Conservation (phyloP, 1,139 yeast genomes). For the Taphrina populina region DNA sequence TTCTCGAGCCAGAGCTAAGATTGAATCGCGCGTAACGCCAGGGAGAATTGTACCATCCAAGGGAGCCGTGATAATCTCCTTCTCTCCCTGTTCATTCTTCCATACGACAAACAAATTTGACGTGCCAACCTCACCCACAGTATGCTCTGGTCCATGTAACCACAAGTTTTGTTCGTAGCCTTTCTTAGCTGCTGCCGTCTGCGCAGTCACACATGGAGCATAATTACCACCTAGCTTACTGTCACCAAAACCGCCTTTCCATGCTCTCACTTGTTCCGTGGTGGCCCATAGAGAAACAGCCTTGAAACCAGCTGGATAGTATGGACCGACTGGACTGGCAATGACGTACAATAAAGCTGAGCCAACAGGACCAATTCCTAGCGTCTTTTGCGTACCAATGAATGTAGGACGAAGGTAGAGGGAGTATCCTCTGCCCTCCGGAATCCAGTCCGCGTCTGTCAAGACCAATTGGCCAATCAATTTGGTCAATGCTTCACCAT, state of each 20-base stretch:
- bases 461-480: constrained; percentile 71
- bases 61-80: constrained; percentile 94
- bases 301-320: constrained; percentile 84
- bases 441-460: constrained; percentile 74
- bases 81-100: constrained; percentile 69
- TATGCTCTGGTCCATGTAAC: constrained; percentile 88
- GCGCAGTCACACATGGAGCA: constrained; percentile 92
- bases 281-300: constrained; percentile 93
- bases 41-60: constrained; percentile 94
- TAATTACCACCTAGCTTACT: constrained; percentile 95
- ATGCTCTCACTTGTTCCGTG: constrained; percentile 91
- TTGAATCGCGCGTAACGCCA: constrained; percentile 94
- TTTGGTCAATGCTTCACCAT: constrained; percentile 69
- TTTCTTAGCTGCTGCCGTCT: constrained; percentile 75
- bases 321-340: constrained; percentile 94
- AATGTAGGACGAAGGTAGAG: constrained; percentile 89
- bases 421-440: constrained; percentile 81
- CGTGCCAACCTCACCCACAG: constrained; percentile 94
- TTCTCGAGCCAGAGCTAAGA: constrained; percentile 70
- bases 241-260: constrained; percentile 99
- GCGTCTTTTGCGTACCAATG: constrained; percentile 83
- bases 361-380: constrained; percentile 81
- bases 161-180: constrained; percentile 96
- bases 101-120: constrained; percentile 92
- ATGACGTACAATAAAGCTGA: constrained; percentile 79